Evolutionary conservation across 441 rosid genomes (phyloP).

Genomic region (Bruguiera hainesii): DNA sequence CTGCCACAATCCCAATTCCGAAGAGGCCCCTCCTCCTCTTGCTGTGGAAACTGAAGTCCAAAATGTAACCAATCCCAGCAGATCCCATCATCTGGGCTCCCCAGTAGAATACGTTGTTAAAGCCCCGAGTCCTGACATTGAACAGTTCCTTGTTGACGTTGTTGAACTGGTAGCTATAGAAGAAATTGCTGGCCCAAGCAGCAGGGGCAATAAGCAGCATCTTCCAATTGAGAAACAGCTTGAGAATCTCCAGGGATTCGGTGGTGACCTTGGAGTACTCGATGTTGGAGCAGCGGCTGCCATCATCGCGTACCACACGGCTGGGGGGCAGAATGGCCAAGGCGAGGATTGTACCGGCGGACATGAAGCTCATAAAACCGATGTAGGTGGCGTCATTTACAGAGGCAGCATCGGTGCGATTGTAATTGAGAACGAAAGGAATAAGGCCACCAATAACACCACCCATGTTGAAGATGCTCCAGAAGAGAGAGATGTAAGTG

Average conservation of each 20-base stretch:
- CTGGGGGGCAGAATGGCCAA: constrained; percentile 56
- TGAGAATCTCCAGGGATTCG: constrained; percentile 44
- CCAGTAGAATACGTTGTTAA: constrained; percentile 66
- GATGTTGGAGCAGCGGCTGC: constrained; percentile 33
- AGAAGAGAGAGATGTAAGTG: constrained; percentile 72
- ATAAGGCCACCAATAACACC: constrained; percentile 90
- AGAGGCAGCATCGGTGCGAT: constrained; percentile 50
- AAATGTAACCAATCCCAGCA: constrained; percentile 40
- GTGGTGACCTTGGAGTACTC: constrained; percentile 32
- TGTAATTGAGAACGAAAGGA: constrained; percentile 69
- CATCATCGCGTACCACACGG: constrained; percentile 60
- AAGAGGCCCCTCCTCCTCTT: constrained; percentile 49
- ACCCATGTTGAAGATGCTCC: constrained; percentile 90
- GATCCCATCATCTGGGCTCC: constrained; percentile 66
- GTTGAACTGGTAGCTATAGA: constrained; percentile 59
- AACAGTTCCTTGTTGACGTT: constrained; percentile 48
- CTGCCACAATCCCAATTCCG: constrained; percentile 47
- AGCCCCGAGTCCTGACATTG: constrained; percentile 56
- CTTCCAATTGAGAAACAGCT: constrained; percentile 51
- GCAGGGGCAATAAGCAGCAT: constrained; percentile 50
- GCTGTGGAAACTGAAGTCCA: constrained; percentile 55
- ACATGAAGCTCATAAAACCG: constrained; percentile 69
- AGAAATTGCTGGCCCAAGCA: constrained; percentile 65
- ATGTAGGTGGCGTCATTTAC: constrained; percentile 76
- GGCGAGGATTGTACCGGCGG: constrained; percentile 49